Evolutionary conservation across 306 rosid genomes (phyloP).

Genomic region (Citrullus mucosospermus): DNA sequence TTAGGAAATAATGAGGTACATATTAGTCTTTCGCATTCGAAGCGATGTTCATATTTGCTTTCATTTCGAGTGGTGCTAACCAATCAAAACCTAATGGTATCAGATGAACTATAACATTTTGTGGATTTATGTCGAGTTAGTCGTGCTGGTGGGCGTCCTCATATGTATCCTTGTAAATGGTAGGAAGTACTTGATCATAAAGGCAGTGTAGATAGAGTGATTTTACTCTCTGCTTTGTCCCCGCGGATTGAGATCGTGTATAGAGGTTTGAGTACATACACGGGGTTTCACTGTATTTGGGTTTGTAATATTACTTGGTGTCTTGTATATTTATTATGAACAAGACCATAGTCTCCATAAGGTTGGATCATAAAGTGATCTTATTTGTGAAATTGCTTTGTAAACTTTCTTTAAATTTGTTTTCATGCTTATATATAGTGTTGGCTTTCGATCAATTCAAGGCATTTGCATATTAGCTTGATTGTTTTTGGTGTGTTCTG

Average conservation of each 20-base stretch:
- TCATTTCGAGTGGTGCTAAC: neutral
- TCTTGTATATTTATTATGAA: neutral
- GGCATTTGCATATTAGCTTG: no score
- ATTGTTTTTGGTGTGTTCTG: no score
- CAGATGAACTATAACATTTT: neutral
- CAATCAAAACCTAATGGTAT: neutral
- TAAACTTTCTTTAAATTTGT: neutral
- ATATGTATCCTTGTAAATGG: neutral
- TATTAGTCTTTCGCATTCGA: neutral
- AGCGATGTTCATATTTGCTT: neutral
- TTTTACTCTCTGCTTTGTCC: slow-evolving; percentile 16
- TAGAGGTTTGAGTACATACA: slow-evolving; percentile 12
- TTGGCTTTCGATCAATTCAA: no score
- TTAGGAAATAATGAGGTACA: slow-evolving; percentile 16
- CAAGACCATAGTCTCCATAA: neutral
- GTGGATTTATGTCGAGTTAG: neutral
- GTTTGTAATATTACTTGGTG: neutral
- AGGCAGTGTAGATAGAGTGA: neutral
- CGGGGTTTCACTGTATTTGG: neutral
- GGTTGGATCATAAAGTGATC: neutral
- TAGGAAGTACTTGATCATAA: neutral
- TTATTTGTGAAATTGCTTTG: neutral
- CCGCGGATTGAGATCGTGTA: slow-evolving; percentile 37
- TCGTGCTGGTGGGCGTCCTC: neutral
- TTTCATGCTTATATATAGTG: no score